Conservation (phyloP, 2,329 filamentous ascomycete species). For the Fusarium veterinarium region DNA sequence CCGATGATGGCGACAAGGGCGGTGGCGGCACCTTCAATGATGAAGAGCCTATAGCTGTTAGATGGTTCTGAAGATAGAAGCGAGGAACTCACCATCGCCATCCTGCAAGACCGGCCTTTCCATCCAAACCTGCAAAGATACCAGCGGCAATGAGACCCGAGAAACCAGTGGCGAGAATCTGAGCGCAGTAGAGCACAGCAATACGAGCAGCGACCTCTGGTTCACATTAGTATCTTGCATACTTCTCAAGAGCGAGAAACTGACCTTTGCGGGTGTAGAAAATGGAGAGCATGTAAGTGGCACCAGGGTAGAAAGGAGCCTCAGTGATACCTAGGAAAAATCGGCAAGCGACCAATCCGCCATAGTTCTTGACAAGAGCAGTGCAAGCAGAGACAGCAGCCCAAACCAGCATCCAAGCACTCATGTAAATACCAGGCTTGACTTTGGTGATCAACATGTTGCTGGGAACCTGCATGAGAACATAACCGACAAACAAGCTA, state of each 20-base stretch:
- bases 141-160: slow-evolving; percentile 71
- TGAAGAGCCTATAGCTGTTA: slow-evolving; percentile 42
- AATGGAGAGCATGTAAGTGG: slow-evolving; percentile 50
- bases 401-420: slow-evolving; percentile 56
- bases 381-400: slow-evolving; percentile 53
- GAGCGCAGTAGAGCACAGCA: slow-evolving; percentile 68
- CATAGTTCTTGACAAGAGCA: slow-evolving; percentile 50
- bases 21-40: slow-evolving; percentile 67
- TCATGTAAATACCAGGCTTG: slow-evolving; percentile 56
- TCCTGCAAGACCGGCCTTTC: slow-evolving; percentile 64
- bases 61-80: accelerated
- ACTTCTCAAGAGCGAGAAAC: accelerated
- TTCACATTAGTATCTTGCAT: slow-evolving; percentile 44
- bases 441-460: slow-evolving; percentile 58
- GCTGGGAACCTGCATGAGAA: slow-evolving; percentile 55
- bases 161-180: slow-evolving; percentile 75
- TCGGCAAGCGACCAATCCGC: slow-evolving; percentile 50
- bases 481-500: slow-evolving; percentile 56
- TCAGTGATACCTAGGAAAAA: slow-evolving; percentile 56
- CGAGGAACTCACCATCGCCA: slow-evolving; percentile 65
- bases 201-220: slow-evolving; percentile 72
- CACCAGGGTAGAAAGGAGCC: slow-evolving; percentile 55
- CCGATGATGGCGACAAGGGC: slow-evolving; percentile 46
- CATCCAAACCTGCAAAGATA: slow-evolving; percentile 60
- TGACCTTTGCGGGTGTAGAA: slow-evolving; percentile 50